Conservation (phyloP, 768 basidiomycete genomes). For the Coprinellus aureogranulatus region DNA sequence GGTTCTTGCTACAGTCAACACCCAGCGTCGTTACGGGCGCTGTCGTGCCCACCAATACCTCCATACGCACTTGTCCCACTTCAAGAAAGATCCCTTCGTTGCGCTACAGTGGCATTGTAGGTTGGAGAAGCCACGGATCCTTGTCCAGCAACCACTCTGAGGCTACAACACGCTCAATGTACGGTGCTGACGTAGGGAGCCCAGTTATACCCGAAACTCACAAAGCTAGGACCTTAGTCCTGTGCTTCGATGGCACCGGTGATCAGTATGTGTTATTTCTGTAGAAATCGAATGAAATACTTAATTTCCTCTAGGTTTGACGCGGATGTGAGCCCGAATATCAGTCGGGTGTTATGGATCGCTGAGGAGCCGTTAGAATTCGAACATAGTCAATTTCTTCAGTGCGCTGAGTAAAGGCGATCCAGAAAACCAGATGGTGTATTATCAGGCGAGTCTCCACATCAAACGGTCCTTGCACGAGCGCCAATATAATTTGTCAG, state of each 20-base stretch:
- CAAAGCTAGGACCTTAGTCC: conserved; percentile 34
- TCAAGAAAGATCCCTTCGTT: too few species aligned
- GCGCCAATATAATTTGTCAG: conserved; percentile 19
- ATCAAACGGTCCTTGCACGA: not conserved
- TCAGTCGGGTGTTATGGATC: not conserved
- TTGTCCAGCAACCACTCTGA: too few species aligned
- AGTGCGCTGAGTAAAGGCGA: conserved; percentile 34
- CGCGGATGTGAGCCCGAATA: conserved; percentile 12
- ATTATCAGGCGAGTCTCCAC: conserved; percentile 25
- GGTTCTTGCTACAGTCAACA: too few species aligned
- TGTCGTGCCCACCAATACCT: too few species aligned
- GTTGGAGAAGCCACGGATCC: too few species aligned
- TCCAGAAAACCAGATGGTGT: conserved; percentile 31
- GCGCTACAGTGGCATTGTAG: too few species aligned
- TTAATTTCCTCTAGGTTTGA: conserved; percentile 13
- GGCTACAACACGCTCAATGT: too few species aligned
- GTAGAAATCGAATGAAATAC: not conserved
- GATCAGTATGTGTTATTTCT: conserved; percentile 36
- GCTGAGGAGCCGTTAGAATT: conserved; percentile 26
- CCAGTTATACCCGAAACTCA: conserved; percentile 12
- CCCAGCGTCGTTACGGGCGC: too few species aligned
- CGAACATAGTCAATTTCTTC: conserved; percentile 39
- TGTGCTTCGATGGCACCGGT: conserved; percentile 59
- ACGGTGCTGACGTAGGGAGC: conserved; percentile 4
- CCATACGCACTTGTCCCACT: too few species aligned